Base-by-base conservation (phyloP, 768 basidiomycete species). In the Ramaria sp. region DNA sequence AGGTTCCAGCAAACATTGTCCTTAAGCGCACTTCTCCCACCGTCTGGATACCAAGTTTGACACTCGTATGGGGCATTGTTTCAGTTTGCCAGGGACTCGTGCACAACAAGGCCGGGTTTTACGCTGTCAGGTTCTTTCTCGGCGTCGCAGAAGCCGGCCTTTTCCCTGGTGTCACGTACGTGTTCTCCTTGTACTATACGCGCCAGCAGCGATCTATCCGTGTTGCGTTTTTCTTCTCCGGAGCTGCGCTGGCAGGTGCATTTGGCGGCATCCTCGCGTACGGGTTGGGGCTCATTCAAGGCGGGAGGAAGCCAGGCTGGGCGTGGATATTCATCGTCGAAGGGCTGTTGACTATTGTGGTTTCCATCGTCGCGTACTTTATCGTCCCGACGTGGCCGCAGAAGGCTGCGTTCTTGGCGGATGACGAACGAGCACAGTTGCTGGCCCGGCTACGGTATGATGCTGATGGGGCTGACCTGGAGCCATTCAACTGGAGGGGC, bases 251-350 rank as follows among this genome's bases (percentile, higher is more conserved):
- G 20, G 78, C 81, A 6, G 81, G 82, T 25, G 81, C 22, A 18
- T 57, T 32, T 39, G 27, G 53, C 76, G 78, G 79, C 30, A 74
- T 82, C 52, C 69, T 82, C 7, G 81, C 81, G 6, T 82, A 74
- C 59, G 71, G 62, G 0, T 77, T 83, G 47, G 78, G 77, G 12
- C 73, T 78, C 58, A 82, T 82, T 78, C 70, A 79, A 24, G 79
- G 79, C 15, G 79, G 77, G n/a, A 82, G 79, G 16, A 72, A 72
- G 47, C 71, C 64, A 39, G 79, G 80, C 20, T 83, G 82, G 81
- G 69, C 74, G 66, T 83, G 81, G 78, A 77, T 83, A 27, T 81
- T 81, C 62, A 79, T 79, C 52, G 57, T 81, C 1, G 78, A 79
- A 64, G 78, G 81, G 24, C 61, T 73, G 25, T 53, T 83, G 22